Evolutionary conservation across 192 early-diverging fungal species (phyloP), one percentile per base, ranked within the genome.

Genomic region (Chytriomyces confervae): DNA sequence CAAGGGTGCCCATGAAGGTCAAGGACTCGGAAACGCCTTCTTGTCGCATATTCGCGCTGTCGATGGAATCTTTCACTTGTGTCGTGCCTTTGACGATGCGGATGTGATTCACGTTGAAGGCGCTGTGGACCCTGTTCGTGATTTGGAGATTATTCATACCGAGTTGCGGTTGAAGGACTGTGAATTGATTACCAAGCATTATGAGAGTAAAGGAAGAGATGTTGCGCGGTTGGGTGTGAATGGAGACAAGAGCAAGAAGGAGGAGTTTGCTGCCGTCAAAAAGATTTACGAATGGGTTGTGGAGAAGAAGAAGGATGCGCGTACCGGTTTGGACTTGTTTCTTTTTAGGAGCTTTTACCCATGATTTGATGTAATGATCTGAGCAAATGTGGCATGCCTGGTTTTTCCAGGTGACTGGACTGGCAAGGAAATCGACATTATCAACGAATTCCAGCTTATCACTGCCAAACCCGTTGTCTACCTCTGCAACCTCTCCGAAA

Each of bases 401-500:
- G 0, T 36, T 36, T 36, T 4, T 0, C 1, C 2, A 78, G 95
- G 94, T 57, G 86, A 89, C 46, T 99, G 97, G 97, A 86, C 80
- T 80, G 94, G 92, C 84, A 94, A 95, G 89, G 96, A 99, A 80
- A 86, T 96, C 50, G 95, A 94, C 49, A 81, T 95, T 45, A 95
- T 98, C 89, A 98, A 97, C 83, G 69, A 80, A 50, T 88, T 96
- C 79, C 85, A 88, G 60, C 87, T 99, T 65, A 81, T 99, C 68
- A 98, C 97, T 11, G 95, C 96, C 80, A 99, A 99, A 85, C 96
- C 97, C 5, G 95, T 96, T 51, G 94, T 96, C 64, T 86, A 85
- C 74, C 69, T 87, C 24, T 91, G 90, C 77, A 99, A 99, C 85
- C 86, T 99, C 61, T 90, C 87, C 79, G 92, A 97, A 82, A 86